Base-by-base conservation (phyloP, 768 basidiomycete genomes). In the Lyophyllum decastes region DNA sequence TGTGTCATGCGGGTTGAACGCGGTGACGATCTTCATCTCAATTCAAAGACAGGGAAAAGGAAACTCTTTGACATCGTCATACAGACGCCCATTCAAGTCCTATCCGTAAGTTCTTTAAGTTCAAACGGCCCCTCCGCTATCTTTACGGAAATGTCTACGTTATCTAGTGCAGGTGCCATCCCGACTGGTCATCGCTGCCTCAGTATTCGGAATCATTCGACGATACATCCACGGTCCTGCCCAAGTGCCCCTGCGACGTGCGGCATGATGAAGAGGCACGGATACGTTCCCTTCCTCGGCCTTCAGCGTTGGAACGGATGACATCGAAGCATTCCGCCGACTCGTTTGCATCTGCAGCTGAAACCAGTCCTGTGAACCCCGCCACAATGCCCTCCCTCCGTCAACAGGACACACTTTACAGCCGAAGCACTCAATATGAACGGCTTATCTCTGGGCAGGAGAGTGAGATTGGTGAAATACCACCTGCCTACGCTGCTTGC, bases 31-130 rank as follows among this genome's bases (percentile, higher is more conserved):
- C 63, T 68, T 21, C 75, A 78, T 16, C 52, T 86, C 2, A 90
- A 92, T 68, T 61, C 79, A 7, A 88, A 87, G 69, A 77, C 79
- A 34, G 89, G 90, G 34, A 89, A 82, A 72, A 81, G 85, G 61
- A 96, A 92, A 73, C 70, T 92, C 65, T 94, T 89, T 70, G 95
- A 95, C 69, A 92, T 95, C 62, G 84, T 90, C 26, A 83, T 95
- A 58, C 89, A 94, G 68, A 87, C 86, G 0, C 94, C 94, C 0
- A 81, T 97, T 35, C 88, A 92, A 54, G 86, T 98, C 49, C 83
- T 97, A 52, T 95, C 95, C 17, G 92, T 93, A 60, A 76, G 89
- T 76, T 14, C 49, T 49, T 34, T 10, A n/a, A 35, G 41, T 41
- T 54, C 50, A 21, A 22, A 33, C 10, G 26, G 30, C 8, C 11